Evolutionary conservation across 306 rosid genomes (phyloP), one percentile per base, ranked within the genome.

Genomic region (Quercus parvula): DNA sequence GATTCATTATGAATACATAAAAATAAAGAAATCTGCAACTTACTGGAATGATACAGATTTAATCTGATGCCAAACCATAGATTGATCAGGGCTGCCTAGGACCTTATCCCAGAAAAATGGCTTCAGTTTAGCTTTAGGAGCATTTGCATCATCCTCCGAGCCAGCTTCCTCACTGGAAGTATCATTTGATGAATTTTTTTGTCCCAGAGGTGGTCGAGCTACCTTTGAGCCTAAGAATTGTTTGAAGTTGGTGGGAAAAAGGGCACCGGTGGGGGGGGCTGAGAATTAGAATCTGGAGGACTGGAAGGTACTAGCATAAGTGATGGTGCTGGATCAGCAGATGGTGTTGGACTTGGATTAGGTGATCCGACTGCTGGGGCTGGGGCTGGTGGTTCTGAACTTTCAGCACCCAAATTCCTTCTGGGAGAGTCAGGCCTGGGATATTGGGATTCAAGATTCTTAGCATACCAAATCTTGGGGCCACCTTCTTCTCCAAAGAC

Each of bases 21-120:
- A 66, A 78, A 52, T 20, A 61, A 44, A 67, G 75, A 71, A 74
- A 75, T 62, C 55, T 61, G 66, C 56, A 77, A 82, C 99, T 87
- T 86, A 96, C 99, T 96, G 99, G 90, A 96, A 96, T 30, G 99
- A 96, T 83, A 98, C 99, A 31, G 97, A 85, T 86, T 96, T 91
- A 75, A 96, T 84, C 85, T 93, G 99, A 88, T 84, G 94, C 99
- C 99, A 96, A 79, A 96, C 99, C 99, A 96, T 96, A 58, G 98
- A 63, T 52, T 89, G 86, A 81, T 93, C 96, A 28, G 98, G 85
- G 89, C 82, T 91, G 77, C 98, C 99, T 77, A 90, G 90, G 84
- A 96, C 99, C 88, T 96, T 96, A 83, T 96, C 99, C 99, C 99
- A 96, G 79, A 96, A 96, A 74, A 96, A 96, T 6, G 99, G 99